These are phyloP conservation scores for Trichoderma koningiopsis DNA, from an alignment of 2,329 filamentous ascomycete species.

Conservation along the genomic window DNA sequence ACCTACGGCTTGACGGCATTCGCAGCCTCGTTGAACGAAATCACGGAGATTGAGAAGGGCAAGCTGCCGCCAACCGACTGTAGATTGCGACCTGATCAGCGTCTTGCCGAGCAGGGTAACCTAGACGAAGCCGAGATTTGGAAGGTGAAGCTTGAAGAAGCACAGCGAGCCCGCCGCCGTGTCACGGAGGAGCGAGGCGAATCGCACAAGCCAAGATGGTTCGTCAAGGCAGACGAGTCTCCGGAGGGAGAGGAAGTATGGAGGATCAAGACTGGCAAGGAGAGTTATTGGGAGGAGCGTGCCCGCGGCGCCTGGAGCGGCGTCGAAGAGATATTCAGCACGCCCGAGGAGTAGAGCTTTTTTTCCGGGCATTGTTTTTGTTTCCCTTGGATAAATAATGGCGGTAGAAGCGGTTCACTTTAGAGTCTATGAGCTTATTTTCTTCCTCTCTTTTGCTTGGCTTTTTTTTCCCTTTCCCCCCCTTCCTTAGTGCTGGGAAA, in stretches of 20 bases:
- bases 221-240: slow-evolving; percentile 67
- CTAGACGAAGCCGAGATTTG: slow-evolving; percentile 80
- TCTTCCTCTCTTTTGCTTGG: not conserved
- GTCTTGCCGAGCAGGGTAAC: slow-evolving; percentile 77
- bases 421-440: not conserved
- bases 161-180: slow-evolving; percentile 73
- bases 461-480: not conserved
- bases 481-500: not conserved
- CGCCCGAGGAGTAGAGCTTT: slow-evolving; percentile 33
- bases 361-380: slow-evolving; percentile 12
- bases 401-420: slow-evolving; percentile 1
- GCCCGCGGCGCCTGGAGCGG: slow-evolving; percentile 66
- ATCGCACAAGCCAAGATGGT: slow-evolving; percentile 78
- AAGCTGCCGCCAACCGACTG: slow-evolving; percentile 81
- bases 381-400: slow-evolving; percentile 21
- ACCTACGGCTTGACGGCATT: slow-evolving; percentile 90
- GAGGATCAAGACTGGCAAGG: slow-evolving; percentile 77
- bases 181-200: slow-evolving; percentile 76
- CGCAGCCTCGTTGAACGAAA: slow-evolving; percentile 82
- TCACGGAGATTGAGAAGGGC: slow-evolving; percentile 75
- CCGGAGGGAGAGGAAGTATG: slow-evolving; percentile 68
- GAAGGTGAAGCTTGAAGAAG: slow-evolving; percentile 84
- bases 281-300: slow-evolving; percentile 92
- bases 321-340: slow-evolving; percentile 54
- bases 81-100: slow-evolving; percentile 83